Evolutionary conservation across 2,329 filamentous ascomycete genomes (phyloP), one percentile per base, ranked within the genome.

Genomic region (Bipolaris victoriae): DNA sequence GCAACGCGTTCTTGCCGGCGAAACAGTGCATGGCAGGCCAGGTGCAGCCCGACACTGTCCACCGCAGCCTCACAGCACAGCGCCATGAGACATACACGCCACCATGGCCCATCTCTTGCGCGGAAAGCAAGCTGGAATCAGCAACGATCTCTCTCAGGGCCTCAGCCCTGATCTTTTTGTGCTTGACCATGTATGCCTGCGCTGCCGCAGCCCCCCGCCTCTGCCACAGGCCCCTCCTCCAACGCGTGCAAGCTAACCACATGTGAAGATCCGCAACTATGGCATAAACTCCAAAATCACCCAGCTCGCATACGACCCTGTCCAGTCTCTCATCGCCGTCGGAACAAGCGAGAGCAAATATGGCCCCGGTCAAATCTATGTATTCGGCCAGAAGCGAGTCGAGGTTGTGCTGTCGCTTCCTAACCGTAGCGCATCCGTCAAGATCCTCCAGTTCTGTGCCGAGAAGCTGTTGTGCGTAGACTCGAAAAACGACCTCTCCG

Each of bases 51-150:
- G 45, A 51, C 22, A 33, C 35, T 40, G 50, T 43, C 52, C 36
- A 44, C 48, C 43, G 48, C 46, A 47, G 52, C 20, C 40, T 57
- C 22, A 44, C 48, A 35, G 49, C 48, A 49, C 63, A 62, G 58
- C 70, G 68, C 66, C 60, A 74, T 74, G 73, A 72, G 43, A 66
- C 60, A 61, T 57, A 49, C 60, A 49, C 60, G 39, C 52, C 70
- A 69, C 55, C 55, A 97, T 97, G 93, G 88, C 93, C 53, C 87
- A 90, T 69, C 94, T 98, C 75, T 81, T 99, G 62, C 85, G 95
- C 75, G 90, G 91, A 68, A 97, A 96, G 83, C 95, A 98, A 83
- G 87, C 92, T 55, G 95, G 95, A 71, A 90, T 99, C 68, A 90
- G 92, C 75, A 91, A 89, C 78, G 95, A 98, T 79, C 84, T 99